A percentile compares a stretch with the other conserved stretches of the same genome.
phyloP scores from a whole-genome alignment of 768 basidiomycete genomes.

The Suillus discolor region DNA sequence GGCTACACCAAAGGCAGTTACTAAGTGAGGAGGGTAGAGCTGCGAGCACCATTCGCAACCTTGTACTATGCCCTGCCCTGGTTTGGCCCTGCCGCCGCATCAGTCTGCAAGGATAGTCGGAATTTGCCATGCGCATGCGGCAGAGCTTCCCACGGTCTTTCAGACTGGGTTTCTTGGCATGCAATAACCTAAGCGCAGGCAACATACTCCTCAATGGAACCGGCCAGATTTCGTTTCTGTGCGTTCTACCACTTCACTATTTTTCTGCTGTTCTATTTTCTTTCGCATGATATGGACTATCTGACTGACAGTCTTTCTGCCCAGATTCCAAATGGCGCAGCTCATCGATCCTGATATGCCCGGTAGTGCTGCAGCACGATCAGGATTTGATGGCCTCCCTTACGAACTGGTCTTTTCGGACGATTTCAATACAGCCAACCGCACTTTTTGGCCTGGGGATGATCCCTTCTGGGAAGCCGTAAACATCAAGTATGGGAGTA shows the following conservation, averaged over 20 bases:
- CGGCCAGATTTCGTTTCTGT: constrained; percentile 65
- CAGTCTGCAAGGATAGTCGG: too few relatives aligned
- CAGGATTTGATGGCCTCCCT: constrained; percentile 69
- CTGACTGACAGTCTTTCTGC: not conserved
- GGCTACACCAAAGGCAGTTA: too few relatives aligned
- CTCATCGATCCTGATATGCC: constrained; percentile 79
- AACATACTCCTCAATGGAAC: constrained; percentile 69
- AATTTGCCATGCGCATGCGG: too few relatives aligned
- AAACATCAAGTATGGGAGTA: constrained; percentile 73
- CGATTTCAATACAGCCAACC: constrained; percentile 59
- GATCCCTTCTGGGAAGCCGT: constrained; percentile 75
- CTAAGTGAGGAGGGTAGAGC: too few relatives aligned
- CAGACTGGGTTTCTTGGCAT: too few relatives aligned
- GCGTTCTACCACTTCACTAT: constrained; percentile 17
- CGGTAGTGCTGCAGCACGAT: constrained; percentile 51
- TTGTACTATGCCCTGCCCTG: too few relatives aligned
- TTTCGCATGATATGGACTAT: constrained; percentile 14
- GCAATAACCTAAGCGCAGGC: constrained; percentile 32
- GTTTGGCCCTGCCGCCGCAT: too few relatives aligned
- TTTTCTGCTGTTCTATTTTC: not conserved
- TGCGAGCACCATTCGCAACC: too few relatives aligned
- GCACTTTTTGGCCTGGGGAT: constrained; percentile 59
- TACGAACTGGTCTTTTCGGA: constrained; percentile 73
- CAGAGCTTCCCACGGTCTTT: too few relatives aligned
- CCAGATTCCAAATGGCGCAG: constrained; percentile 47